Evolutionary conservation across 228 moss, liverwort and hornwort species (phyloP).

Genomic region (Sphagnum fallax): DNA sequence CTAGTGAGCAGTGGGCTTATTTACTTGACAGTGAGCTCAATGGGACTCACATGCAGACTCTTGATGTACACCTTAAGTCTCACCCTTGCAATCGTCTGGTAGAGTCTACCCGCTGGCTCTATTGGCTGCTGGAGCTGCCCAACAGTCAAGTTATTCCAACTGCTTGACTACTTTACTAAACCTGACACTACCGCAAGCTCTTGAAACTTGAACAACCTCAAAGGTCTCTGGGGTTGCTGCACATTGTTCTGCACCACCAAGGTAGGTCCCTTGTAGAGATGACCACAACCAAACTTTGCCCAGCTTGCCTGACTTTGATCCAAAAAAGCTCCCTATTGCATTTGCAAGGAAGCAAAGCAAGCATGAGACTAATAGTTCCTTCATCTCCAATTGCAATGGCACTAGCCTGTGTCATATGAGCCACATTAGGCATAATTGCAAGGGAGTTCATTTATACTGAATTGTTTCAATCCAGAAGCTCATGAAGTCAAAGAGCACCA

Average conservation of each 20-base stretch:
- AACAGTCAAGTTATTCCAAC: slow-evolving; percentile 74
- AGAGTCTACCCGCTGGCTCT: slow-evolving; percentile 57
- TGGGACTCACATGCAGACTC: slow-evolving; percentile 72
- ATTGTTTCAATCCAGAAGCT: too few species aligned
- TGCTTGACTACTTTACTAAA: slow-evolving; percentile 64
- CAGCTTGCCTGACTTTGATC: slow-evolving; percentile 35
- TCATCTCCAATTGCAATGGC: slow-evolving; percentile 84
- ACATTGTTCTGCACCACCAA: slow-evolving; percentile 56
- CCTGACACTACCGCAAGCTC: slow-evolving; percentile 32
- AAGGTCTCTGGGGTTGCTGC: slow-evolving; percentile 66
- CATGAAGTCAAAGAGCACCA: too few species aligned
- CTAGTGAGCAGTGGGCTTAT: neutral
- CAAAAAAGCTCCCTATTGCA: slow-evolving; percentile 54
- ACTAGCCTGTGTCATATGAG: slow-evolving; percentile 46
- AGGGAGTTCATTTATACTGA: too few species aligned
- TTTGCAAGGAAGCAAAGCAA: slow-evolving; percentile 67
- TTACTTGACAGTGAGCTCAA: slow-evolving; percentile 80
- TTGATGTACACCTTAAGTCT: slow-evolving; percentile 84
- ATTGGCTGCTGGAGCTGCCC: slow-evolving; percentile 79
- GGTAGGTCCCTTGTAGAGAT: slow-evolving; percentile 59
- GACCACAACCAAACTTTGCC: slow-evolving; percentile 67
- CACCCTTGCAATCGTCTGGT: slow-evolving; percentile 70
- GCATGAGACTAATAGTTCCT: slow-evolving; percentile 86
- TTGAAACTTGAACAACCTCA: slow-evolving; percentile 66
- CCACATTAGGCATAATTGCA: too few species aligned